Evolutionary conservation across 805 yeast species (phyloP).

Genomic region (Barnettozyma botsteinii): DNA sequence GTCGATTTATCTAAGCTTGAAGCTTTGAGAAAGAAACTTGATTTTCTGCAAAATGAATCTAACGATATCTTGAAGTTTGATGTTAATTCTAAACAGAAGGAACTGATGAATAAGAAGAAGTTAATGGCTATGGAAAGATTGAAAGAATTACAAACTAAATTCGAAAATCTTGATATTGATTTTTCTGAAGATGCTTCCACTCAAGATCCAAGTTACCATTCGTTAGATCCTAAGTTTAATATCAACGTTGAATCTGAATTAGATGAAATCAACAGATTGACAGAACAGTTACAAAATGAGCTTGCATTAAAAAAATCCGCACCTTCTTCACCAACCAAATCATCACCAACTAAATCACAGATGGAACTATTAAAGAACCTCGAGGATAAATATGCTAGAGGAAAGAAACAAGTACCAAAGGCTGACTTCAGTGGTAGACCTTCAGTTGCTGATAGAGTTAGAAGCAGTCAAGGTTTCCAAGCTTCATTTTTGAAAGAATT

Average conservation of each 20-base stretch:
- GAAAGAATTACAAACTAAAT: constrained; percentile 59
- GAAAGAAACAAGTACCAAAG: constrained; percentile 31
- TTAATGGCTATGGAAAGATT: constrained; percentile 66
- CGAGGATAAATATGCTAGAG: constrained; percentile 42
- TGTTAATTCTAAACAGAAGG: constrained; percentile 43
- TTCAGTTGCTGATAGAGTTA: constrained; percentile 25
- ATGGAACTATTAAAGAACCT: constrained; percentile 26
- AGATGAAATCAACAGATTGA: constrained; percentile 24
- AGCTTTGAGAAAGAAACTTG: constrained; percentile 49
- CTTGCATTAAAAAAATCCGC: constrained; percentile 6
- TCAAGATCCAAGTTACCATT: constrained; percentile 16
- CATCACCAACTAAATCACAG: constrained; percentile 8
- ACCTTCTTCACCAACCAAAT: neutral
- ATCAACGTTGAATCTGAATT: constrained; percentile 35
- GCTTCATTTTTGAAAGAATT: constrained; percentile 51
- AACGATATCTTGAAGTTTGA: constrained; percentile 71
- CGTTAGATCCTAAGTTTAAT: constrained; percentile 33
- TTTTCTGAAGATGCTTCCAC: constrained; percentile 28
- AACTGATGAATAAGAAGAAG: constrained; percentile 54
- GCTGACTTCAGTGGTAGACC: constrained; percentile 17
- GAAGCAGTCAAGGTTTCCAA: constrained; percentile 33
- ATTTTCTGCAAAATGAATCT: constrained; percentile 63
- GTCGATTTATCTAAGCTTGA: constrained; percentile 54
- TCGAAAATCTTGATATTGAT: constrained; percentile 59
- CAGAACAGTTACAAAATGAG: constrained; percentile 18